Conservation (phyloP, 2,329 filamentous ascomycete genomes). For the Achaetomium macrosporum region DNA sequence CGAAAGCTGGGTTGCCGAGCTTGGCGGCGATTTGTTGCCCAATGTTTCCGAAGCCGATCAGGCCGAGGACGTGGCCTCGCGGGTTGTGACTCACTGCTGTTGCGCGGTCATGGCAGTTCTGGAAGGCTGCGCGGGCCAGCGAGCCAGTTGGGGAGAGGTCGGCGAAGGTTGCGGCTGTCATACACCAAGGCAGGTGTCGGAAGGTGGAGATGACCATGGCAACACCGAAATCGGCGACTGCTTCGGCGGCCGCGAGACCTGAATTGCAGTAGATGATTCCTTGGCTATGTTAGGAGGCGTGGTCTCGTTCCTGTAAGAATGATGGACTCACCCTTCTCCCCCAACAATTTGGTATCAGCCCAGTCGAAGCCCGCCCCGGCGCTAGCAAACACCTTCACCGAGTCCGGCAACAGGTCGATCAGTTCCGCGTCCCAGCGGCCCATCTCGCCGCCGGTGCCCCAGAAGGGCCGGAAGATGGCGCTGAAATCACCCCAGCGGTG, state of each 20-base stretch:
- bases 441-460: slow-evolving; percentile 59
- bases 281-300: slow-evolving; percentile 21
- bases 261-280: slow-evolving; percentile 69
- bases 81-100: slow-evolving; percentile 59
- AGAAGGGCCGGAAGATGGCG: slow-evolving; percentile 53
- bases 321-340: slow-evolving; percentile 46
- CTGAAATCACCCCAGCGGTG: slow-evolving; percentile 49
- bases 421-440: slow-evolving; percentile 57
- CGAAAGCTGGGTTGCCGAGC: slow-evolving; percentile 47
- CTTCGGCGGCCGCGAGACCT: slow-evolving; percentile 63
- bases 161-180: slow-evolving; percentile 46
- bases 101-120: slow-evolving; percentile 53
- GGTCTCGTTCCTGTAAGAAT: not conserved
- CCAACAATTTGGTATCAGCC: slow-evolving; percentile 57
- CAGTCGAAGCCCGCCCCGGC: slow-evolving; percentile 63
- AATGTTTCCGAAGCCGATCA: slow-evolving; percentile 65
- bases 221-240: slow-evolving; percentile 66
- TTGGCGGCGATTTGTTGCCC: slow-evolving; percentile 59
- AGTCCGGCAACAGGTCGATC: slow-evolving; percentile 48
- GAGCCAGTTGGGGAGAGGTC: slow-evolving; percentile 22
- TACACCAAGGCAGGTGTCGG: slow-evolving; percentile 61
- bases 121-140: slow-evolving; percentile 36
- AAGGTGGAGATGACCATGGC: slow-evolving; percentile 65
- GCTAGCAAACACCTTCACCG: slow-evolving; percentile 56
- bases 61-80: slow-evolving; percentile 53